Base-by-base conservation (phyloP, 2,329 filamentous ascomycete species). In the Triangularia verruculosa region DNA sequence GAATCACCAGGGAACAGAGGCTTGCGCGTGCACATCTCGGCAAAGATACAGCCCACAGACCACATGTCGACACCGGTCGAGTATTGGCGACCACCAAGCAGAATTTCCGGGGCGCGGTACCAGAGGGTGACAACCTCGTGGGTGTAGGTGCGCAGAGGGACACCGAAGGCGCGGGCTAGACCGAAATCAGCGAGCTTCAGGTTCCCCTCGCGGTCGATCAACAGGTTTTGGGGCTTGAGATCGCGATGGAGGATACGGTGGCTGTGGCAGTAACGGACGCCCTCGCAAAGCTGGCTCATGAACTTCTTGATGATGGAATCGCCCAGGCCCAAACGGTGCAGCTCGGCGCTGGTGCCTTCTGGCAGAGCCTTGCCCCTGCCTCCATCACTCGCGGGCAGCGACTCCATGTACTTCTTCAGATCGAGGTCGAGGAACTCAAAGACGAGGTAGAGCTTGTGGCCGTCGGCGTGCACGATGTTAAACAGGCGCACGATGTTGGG, bases 11-110 rank as follows among this genome's bases (percentile, higher is more conserved):
- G 92, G 82, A 96, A 96, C 52, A 96, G 81, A 24, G 92, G 91
- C 78, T 94, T 95, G 74, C 91, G 87, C 4, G 92, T 96, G 78
- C 91, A 93, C 92, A 96, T 96, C 78, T 96, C 92, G 20, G 92
- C 92, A 74, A 96, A 95, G 77, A 96, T 96, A 76, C 91, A 93
- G 65, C 92, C 92, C 47, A 92, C 88, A 22, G 90, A 93, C 92
- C 92, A 96, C 90, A 96, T 95, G 75, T 96, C 92, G 51, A 96
- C 91, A 64, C 92, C 92, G n/a, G 92, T 96, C 13, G 90, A 93
- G 79, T 96, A 96, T 76, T 95, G 92, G 66, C 92, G 89, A 61
- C 92, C 91, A 73, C 92, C 92, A 2, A 96, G 86, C 39, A 96
- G 83, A 74, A 96, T 95, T 76, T 96, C 92, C 1, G 92, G 92